Conservation (phyloP, 305 asterid genomes). For the Euphrasia arctica region DNA sequence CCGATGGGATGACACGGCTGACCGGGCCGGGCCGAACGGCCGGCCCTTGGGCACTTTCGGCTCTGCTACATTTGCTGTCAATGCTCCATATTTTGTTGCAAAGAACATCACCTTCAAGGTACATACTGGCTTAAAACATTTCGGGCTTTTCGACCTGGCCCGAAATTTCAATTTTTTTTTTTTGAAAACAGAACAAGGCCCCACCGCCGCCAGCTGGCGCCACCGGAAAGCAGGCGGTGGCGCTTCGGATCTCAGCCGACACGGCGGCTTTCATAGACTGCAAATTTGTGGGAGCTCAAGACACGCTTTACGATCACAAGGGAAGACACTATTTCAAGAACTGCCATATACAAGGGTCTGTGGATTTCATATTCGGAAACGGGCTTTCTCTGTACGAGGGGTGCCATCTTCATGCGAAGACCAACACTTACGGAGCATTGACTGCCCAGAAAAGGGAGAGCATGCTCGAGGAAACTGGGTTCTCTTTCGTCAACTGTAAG, state of each 20-base stretch:
- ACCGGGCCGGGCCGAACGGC: conserved; percentile 45
- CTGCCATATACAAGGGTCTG: conserved; percentile 77
- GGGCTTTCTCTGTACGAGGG: conserved; percentile 71
- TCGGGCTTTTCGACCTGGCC: too few relatives aligned
- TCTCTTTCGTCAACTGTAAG: conserved; percentile 76
- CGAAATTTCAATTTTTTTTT: not conserved
- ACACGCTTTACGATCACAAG: conserved; percentile 76
- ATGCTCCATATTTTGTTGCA: conserved; percentile 79
- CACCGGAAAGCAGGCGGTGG: conserved; percentile 82
- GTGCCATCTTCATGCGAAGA: conserved; percentile 67
- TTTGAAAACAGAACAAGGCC: conserved; percentile 57
- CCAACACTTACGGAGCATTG: conserved; percentile 63
- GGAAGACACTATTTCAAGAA: conserved; percentile 88
- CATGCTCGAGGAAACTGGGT: conserved; percentile 78
- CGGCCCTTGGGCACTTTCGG: conserved; percentile 71
- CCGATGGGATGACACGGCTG: conserved; percentile 76
- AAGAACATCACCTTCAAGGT: conserved; percentile 80
- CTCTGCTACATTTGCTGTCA: conserved; percentile 79
- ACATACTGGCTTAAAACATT: too few relatives aligned
- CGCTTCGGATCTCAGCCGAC: conserved; percentile 75
- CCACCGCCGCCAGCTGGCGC: conserved; percentile 67
- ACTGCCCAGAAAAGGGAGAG: conserved; percentile 89
- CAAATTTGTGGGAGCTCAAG: conserved; percentile 80
- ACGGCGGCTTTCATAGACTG: conserved; percentile 73
- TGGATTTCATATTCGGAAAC: conserved; percentile 81